Evolutionary conservation across 768 basidiomycete genomes (phyloP), one percentile per base, ranked within the genome.

Genomic region (Pleurotus eryngii): DNA sequence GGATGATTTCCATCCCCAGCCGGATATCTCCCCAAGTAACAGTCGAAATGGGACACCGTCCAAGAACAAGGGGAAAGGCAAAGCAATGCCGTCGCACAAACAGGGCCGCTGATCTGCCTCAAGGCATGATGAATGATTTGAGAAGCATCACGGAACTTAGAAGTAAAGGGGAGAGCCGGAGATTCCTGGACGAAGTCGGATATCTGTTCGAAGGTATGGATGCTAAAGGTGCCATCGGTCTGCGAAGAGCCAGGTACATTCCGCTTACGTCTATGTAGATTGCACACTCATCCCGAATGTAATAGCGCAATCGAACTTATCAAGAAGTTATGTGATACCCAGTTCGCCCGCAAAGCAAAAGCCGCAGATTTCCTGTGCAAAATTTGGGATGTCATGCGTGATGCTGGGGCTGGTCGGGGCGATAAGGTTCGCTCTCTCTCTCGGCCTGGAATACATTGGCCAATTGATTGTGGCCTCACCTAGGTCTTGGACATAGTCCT

Each of bases 151-250:
- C 89, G 0, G 91, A 93, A 60, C 74, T 93, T 39, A 73, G 90
- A 56, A 88, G 81, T 64, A 90, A 89, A 67, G 92, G 92, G 11
- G 90, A 93, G 71, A 85, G 78, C 55, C 76, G 91, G 60, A 75
- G 89, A 14, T 93, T 93, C 65, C 68, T 92, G 43, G 92, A 94
- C 59, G 91, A 92, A 64, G 81, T 92, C 2, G 92, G 92, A 0
- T 94, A 92, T 70, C 70, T 93, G 4, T 88, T 92, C 59, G 92
- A 94, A 68, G 90, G 92, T 0, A 79, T 93, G 70, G 82, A 84
- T 24, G 62, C 69, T 8, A 74, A 74, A 14, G 79, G 77, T 14
- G 75, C 78, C 8, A 63, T 84, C 46, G 77, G 80, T 2, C 75
- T 92, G 22, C 78, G 85, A 49, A 78, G 89, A 61, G 81, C 86